Percentiles rank a stretch among this genome's conserved stretches.
Evolutionary conservation across 1,284 basidiomycete genomes (phyloP).

Genomic region (Puccinia novopanici): DNA sequence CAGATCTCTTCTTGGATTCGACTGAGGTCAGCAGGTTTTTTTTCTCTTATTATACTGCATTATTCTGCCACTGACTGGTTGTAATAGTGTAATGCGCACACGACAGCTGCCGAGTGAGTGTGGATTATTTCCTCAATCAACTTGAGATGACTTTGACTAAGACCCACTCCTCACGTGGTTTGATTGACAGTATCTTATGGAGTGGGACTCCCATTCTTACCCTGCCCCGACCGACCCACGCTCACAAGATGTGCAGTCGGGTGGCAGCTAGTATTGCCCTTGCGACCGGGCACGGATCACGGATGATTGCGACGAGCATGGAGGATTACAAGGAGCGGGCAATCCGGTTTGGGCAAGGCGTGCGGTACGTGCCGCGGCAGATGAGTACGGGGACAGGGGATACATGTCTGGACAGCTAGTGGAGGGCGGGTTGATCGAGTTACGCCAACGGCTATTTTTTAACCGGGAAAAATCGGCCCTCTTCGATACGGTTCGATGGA

Average conservation of each 20-base stretch:
- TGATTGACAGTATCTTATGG: constrained; percentile 64
- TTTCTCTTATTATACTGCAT: neutral
- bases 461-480: constrained; percentile 63
- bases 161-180: neutral
- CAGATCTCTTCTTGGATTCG: constrained; percentile 69
- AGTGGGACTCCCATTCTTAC: constrained; percentile 68
- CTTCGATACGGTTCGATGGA: constrained; percentile 67
- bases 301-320: constrained; percentile 65
- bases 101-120: constrained; percentile 66
- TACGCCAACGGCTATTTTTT: constrained; percentile 64
- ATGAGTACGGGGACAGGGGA: constrained; percentile 53
- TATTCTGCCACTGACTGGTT: neutral
- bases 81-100: constrained; percentile 67
- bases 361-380: constrained; percentile 59
- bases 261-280: constrained; percentile 67
- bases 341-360: constrained; percentile 62
- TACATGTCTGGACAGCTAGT: constrained; percentile 51
- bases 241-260: constrained; percentile 68
- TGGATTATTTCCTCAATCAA: neutral
- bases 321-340: constrained; percentile 66
- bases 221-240: constrained; percentile 63
- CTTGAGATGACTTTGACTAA: neutral
- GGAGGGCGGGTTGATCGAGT: constrained; percentile 61
- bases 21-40: constrained; percentile 62
- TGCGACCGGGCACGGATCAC: constrained; percentile 66